Percentiles rank a stretch among this genome's conserved stretches.
phyloP scores from a whole-genome alignment of 495 filamentous ascomycete species.

The Penicillium silybi region DNA sequence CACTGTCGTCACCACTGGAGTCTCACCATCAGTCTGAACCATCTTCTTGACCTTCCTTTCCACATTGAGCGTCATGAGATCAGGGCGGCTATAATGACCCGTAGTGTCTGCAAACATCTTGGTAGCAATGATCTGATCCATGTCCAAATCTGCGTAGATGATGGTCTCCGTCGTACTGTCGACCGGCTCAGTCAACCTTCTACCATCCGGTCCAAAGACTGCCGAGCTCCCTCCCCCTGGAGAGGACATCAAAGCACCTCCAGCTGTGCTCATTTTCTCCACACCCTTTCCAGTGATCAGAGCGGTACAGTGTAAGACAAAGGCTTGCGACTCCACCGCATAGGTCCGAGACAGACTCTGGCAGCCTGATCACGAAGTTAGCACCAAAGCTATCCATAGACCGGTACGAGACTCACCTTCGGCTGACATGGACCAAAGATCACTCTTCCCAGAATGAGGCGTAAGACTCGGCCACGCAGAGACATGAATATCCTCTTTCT shows the following conservation, averaged over 20 bases:
- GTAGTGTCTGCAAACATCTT: conserved; percentile 27
- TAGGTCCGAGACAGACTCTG: conserved; percentile 11
- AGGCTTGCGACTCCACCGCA: conserved; percentile 24
- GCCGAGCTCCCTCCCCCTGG: conserved; percentile 27
- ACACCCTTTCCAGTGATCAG: conserved; percentile 15
- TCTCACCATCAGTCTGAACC: background rate
- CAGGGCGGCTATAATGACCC: conserved; percentile 35
- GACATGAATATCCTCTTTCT: conserved; percentile 53
- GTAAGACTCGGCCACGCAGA: conserved; percentile 53
- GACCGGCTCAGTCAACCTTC: conserved; percentile 15
- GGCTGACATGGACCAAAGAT: conserved; percentile 31
- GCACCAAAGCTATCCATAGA: background rate
- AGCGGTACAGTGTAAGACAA: conserved; percentile 15
- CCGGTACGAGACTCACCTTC: conserved; percentile 26
- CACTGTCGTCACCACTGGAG: too few relatives aligned
- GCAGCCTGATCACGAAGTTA: conserved; percentile 4
- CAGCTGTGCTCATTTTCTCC: conserved; percentile 23
- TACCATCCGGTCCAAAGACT: conserved; percentile 33
- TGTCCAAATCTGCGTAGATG: conserved; percentile 30
- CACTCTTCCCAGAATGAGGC: conserved; percentile 16
- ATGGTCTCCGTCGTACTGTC: conserved; percentile 24
- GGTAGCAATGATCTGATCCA: conserved; percentile 22
- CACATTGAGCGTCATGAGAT: conserved; percentile 27
- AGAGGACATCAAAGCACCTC: conserved; percentile 18
- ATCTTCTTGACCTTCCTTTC: conserved; percentile 5